These are phyloP conservation scores for Sugiyamaella grinbergsii DNA, from an alignment of 1,139 yeast species.

Conservation along the genomic window DNA sequence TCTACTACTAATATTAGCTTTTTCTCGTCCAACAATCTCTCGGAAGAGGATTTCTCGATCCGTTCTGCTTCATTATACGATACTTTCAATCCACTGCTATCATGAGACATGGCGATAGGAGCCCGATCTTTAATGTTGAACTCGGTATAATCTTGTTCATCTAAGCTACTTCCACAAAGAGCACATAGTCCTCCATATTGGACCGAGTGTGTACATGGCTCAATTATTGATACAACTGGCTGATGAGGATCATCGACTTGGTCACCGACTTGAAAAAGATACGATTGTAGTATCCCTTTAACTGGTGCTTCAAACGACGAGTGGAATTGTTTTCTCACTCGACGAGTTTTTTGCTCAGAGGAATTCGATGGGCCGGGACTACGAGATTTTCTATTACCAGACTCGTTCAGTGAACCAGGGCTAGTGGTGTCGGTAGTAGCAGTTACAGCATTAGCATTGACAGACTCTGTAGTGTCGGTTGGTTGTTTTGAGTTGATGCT, in stretches of 20 bases:
- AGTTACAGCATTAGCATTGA: not conserved
- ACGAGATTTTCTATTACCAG: conserved; percentile 8
- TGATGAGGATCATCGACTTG: conserved; percentile 56
- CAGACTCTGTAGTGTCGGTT: too few species aligned
- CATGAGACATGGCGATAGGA: conserved; percentile 87
- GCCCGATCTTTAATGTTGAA: conserved; percentile 75
- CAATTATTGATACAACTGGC: conserved; percentile 57
- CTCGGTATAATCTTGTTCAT: conserved; percentile 74
- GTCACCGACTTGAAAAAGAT: conserved; percentile 60
- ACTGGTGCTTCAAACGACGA: conserved; percentile 78
- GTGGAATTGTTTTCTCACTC: conserved; percentile 43
- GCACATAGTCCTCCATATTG: conserved; percentile 97
- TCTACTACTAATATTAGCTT: conserved; percentile 91
- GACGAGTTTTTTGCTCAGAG: conserved; percentile 17
- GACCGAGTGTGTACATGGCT: conserved; percentile 92
- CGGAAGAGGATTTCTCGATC: conserved; percentile 69
- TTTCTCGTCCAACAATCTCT: conserved; percentile 59
- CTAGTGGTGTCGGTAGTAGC: not conserved
- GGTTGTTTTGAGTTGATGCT: too few species aligned
- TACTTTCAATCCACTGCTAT: conserved; percentile 80
- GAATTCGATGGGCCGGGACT: conserved; percentile 4
- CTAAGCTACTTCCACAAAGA: conserved; percentile 83
- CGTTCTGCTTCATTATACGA: conserved; percentile 84
- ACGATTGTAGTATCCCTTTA: conserved; percentile 61
- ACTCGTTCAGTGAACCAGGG: not conserved